These are phyloP conservation scores for Gossypium bickii DNA, from an alignment of 345 rosid genomes.

Conservation along the genomic window DNA sequence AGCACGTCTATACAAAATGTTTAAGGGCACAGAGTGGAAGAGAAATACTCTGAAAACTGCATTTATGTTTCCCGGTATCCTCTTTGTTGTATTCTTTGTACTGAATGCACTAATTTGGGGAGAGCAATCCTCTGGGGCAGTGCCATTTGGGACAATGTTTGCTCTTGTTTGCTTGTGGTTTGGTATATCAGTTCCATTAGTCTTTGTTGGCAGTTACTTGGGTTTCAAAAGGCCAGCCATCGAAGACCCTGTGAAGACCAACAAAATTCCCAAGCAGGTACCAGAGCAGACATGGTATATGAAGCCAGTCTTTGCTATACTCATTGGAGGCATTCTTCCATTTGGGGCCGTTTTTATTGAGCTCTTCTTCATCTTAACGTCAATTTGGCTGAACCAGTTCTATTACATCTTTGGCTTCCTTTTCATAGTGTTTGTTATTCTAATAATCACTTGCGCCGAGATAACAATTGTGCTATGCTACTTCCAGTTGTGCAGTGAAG, in stretches of 20 bases:
- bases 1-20: conserved; percentile 84
- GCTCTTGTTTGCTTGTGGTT: conserved; percentile 95
- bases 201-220: conserved; percentile 86
- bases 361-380: conserved; percentile 95
- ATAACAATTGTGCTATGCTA: conserved; percentile 90
- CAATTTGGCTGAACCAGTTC: conserved; percentile 98
- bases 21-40: conserved; percentile 96
- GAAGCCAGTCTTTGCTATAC: conserved; percentile 86
- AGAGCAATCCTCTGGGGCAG: conserved; percentile 95
- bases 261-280: conserved; percentile 90
- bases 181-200: conserved; percentile 93
- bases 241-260: conserved; percentile 88
- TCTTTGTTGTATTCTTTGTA: conserved; percentile 72
- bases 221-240: conserved; percentile 91
- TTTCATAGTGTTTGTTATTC: conserved; percentile 82
- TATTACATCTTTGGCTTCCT: conserved; percentile 99
- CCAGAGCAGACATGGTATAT: conserved; percentile 99
- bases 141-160: conserved; percentile 95
- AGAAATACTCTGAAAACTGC: conserved; percentile 85
- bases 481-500: conserved; percentile 97
- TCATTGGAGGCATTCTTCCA: conserved; percentile 94
- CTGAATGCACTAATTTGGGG: conserved; percentile 94
- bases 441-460: conserved; percentile 91
- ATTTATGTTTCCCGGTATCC: conserved; percentile 86
- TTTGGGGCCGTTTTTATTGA: conserved; percentile 96